Conservation (phyloP, 2,329 filamentous ascomycete genomes). For the Cordyceps militaris region DNA sequence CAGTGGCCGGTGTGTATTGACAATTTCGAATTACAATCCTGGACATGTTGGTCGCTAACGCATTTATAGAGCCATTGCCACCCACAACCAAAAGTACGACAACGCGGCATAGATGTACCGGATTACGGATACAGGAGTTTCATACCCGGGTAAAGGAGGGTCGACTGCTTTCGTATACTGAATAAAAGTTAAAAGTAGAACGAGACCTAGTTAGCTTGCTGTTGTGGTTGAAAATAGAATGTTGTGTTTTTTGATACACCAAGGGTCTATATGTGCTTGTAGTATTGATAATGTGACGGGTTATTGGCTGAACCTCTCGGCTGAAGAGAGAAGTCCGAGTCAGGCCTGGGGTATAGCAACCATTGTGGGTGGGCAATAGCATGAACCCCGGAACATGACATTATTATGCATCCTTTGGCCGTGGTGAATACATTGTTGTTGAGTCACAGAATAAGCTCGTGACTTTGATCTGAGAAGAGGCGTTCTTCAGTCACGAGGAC, state of each 20-base stretch:
- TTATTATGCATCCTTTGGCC: not conserved
- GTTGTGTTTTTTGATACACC: not conserved
- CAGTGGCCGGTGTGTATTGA: constrained; percentile 65
- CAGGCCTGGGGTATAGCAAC: not conserved
- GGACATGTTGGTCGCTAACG: constrained; percentile 8
- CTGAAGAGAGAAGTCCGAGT: not conserved
- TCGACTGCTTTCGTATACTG: not conserved
- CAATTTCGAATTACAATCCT: not conserved
- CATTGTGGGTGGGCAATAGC: not conserved
- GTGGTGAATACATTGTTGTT: not conserved
- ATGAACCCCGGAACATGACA: not conserved
- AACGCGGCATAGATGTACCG: constrained; percentile 30
- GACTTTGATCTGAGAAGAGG: not conserved
- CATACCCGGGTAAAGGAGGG: not conserved
- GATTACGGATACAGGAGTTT: constrained; percentile 12
- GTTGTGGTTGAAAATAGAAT: not conserved
- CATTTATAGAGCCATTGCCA: constrained; percentile 60
- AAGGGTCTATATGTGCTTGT: not conserved
- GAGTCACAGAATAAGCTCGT: not conserved
- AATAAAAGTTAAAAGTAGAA: not conserved
- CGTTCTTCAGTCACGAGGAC: not conserved
- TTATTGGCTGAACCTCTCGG: not conserved
- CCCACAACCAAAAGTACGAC: constrained; percentile 69
- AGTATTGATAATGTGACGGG: not conserved
- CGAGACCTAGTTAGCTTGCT: not conserved